Percentiles rank a stretch among this genome's conserved stretches.
These are phyloP conservation scores for Calycina marina DNA, from an alignment of 2,329 filamentous ascomycete species.

Conservation along the genomic window DNA sequence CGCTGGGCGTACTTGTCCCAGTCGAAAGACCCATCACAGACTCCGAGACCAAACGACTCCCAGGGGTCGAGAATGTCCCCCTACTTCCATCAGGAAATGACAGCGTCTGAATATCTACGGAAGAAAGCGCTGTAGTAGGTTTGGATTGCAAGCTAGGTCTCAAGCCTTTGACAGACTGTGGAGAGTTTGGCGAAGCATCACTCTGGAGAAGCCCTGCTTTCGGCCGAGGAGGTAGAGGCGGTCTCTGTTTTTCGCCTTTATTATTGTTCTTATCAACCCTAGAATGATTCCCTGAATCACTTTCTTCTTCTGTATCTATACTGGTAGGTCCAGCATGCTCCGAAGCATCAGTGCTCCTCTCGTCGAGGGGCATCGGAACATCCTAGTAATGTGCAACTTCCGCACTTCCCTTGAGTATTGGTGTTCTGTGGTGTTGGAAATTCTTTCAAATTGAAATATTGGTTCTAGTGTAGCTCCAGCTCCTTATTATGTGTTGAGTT, in stretches of 20 bases:
- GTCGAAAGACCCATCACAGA: constrained; percentile 15
- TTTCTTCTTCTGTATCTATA: too few relatives aligned
- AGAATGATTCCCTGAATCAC: too few relatives aligned
- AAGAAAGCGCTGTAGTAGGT: constrained; percentile 73
- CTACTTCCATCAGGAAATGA: constrained; percentile 56
- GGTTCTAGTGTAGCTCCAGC: too few relatives aligned
- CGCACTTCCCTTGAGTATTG: too few relatives aligned
- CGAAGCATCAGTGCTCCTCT: too few relatives aligned
- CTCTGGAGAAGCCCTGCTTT: constrained; percentile 21
- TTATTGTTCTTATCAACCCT: too few relatives aligned
- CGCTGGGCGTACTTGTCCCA: constrained; percentile 15
- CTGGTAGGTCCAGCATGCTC: too few relatives aligned
- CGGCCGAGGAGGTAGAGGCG: constrained; percentile 31
- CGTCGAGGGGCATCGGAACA: background rate
- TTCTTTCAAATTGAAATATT: too few relatives aligned
- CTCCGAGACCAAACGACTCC: constrained; percentile 16
- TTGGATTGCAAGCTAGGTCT: constrained; percentile 36
- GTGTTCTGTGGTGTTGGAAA: too few relatives aligned
- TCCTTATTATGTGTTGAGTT: too few relatives aligned
- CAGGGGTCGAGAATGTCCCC: constrained; percentile 41
- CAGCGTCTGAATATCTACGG: constrained; percentile 66
- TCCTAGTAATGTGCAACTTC: too few relatives aligned
- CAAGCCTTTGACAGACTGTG: constrained; percentile 7
- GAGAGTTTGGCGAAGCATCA: constrained; percentile 7
- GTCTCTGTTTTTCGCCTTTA: constrained; percentile 22